A percentile compares a stretch with the other conserved stretches of the same genome.
Conservation (phyloP, 2,329 filamentous ascomycete genomes). For the Fusarium tricinctum region DNA sequence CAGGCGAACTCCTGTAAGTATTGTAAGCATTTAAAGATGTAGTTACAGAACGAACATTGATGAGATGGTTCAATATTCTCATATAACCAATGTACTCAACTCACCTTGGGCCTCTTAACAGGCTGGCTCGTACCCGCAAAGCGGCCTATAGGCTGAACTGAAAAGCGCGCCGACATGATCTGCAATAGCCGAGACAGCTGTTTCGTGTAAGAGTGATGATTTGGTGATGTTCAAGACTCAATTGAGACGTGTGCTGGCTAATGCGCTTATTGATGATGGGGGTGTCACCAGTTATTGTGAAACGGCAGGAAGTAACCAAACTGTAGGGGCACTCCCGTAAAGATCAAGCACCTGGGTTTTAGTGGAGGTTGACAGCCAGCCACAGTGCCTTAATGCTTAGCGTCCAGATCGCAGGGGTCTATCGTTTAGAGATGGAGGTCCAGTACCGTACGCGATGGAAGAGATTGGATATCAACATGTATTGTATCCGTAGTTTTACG, state of each 20-base stretch:
- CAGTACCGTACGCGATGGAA: not conserved
- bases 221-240: not conserved
- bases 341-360: not conserved
- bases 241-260: not conserved
- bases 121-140: slow-evolving; percentile 77
- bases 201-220: not conserved
- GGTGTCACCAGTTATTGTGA: not conserved
- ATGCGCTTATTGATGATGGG: not conserved
- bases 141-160: slow-evolving; percentile 77
- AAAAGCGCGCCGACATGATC: slow-evolving; percentile 62
- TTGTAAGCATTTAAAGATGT: slow-evolving; percentile 11
- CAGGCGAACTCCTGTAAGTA: slow-evolving; percentile 81
- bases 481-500: not conserved
- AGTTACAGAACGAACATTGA: not conserved
- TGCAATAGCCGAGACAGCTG: not conserved
- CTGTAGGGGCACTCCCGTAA: not conserved
- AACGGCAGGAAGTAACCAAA: slow-evolving; percentile 1
- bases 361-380: not conserved
- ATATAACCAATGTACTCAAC: slow-evolving; percentile 27
- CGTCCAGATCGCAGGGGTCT: not conserved
- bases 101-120: slow-evolving; percentile 81
- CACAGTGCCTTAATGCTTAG: not conserved
- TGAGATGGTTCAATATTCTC: not conserved
- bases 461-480: not conserved
- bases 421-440: no score